phyloP scores from a whole-genome alignment of 441 rosid genomes.

The Pelargonium australe region DNA sequence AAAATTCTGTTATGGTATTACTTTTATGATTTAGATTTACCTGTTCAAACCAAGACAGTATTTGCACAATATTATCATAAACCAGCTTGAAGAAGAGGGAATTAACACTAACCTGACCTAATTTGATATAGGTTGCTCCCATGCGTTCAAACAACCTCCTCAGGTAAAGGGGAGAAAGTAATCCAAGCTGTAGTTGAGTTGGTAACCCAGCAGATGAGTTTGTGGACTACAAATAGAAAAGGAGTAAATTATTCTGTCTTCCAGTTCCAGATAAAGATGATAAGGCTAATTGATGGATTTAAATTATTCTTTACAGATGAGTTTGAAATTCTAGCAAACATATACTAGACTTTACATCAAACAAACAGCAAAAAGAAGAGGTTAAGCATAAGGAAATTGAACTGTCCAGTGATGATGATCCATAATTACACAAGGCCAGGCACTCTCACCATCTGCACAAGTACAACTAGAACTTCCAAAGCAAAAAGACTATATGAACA shows the following conservation, averaged over 20 bases:
- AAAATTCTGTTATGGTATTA: not conserved
- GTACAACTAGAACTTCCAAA: not conserved
- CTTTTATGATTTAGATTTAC: too few relatives aligned
- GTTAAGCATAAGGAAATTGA: too few relatives aligned
- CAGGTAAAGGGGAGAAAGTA: constrained; percentile 78
- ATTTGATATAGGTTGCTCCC: constrained; percentile 96
- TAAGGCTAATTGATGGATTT: not conserved
- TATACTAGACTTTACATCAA: not conserved
- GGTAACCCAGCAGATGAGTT: constrained; percentile 57
- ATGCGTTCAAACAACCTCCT: constrained; percentile 93
- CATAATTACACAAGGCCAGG: not conserved
- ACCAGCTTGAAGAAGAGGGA: not conserved
- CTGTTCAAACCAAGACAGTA: constrained; percentile 1
- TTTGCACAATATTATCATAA: not conserved
- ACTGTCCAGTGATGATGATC: not conserved
- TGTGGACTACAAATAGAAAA: constrained; percentile 46
- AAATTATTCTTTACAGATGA: not conserved
- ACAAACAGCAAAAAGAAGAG: too few relatives aligned
- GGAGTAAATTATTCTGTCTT: not conserved
- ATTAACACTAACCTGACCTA: constrained; percentile 65
- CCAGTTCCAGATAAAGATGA: not conserved
- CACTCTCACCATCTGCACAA: not conserved
- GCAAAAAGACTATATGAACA: not conserved
- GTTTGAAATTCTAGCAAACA: not conserved
- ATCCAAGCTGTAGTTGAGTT: constrained; percentile 67